Percentiles rank a stretch among this genome's conserved stretches.
Evolutionary conservation across 768 basidiomycete species (phyloP).

Genomic region (Amyloporia xantha): DNA sequence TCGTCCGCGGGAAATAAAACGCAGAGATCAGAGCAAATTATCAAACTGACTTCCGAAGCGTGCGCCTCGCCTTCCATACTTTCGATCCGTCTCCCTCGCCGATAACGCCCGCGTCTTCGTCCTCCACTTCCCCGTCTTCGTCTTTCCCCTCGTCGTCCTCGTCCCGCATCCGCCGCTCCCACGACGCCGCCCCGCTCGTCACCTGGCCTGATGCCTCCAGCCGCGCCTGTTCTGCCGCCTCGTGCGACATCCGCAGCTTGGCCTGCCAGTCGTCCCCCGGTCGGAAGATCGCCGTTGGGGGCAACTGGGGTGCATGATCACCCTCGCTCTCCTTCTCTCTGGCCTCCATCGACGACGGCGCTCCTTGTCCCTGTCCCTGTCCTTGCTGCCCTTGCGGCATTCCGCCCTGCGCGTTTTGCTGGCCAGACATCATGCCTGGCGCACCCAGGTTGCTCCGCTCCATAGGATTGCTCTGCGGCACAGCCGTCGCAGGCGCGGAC

Average conservation of each 20-base stretch:
- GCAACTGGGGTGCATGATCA: slow-evolving; percentile 44
- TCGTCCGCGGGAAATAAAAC: slow-evolving; percentile 4
- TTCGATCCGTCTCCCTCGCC: slow-evolving; percentile 65
- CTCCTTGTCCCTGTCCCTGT: slow-evolving; percentile 21
- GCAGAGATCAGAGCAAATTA: not conserved
- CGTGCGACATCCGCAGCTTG: slow-evolving; percentile 59
- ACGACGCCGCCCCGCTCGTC: slow-evolving; percentile 36
- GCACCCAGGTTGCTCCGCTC: slow-evolving; percentile 44
- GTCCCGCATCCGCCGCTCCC: slow-evolving; percentile 47
- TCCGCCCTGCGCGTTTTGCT: slow-evolving; percentile 26
- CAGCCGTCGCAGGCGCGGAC: slow-evolving; percentile 40
- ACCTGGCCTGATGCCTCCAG: slow-evolving; percentile 23
- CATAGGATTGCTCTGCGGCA: slow-evolving; percentile 34
- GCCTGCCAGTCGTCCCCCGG: slow-evolving; percentile 90
- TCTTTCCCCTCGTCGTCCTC: slow-evolving; percentile 66
- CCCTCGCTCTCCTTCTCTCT: slow-evolving; percentile 40
- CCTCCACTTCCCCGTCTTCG: slow-evolving; percentile 58
- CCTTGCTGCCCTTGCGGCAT: slow-evolving; percentile 16
- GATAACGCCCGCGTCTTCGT: slow-evolving; percentile 52
- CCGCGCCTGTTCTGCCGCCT: slow-evolving; percentile 49
- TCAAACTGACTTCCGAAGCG: slow-evolving; percentile 75
- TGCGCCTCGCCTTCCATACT: slow-evolving; percentile 82
- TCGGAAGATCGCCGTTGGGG: slow-evolving; percentile 75
- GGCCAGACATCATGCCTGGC: slow-evolving; percentile 35
- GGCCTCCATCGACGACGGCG: slow-evolving; percentile 22